Evolutionary conservation across 2,329 filamentous ascomycete species (phyloP), one percentile per base, ranked within the genome.

Genomic region (Aureobasidium vineae): DNA sequence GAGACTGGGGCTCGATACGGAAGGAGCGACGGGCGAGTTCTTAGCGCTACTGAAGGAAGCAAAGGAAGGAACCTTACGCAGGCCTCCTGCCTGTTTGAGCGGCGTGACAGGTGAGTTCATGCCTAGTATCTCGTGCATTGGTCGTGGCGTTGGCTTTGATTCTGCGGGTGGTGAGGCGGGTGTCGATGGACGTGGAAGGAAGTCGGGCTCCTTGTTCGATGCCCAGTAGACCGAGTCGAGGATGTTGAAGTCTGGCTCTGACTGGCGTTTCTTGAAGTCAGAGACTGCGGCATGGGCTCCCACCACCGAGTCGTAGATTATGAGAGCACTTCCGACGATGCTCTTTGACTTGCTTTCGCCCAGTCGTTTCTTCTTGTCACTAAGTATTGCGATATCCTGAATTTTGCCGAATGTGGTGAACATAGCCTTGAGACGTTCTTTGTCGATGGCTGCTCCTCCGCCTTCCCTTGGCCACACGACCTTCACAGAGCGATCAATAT

Each of bases 251-350:
- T 77, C 77, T n/a, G 71, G 50, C 49, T 75, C 73, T 28, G 36
- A 28, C 26, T 52, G 49, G 16, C 54, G 40, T 31, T 78, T 80
- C 65, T 78, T 76, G 63, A 78, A 79, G 69, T 86, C 84, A 49
- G 80, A 72, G 2, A 87, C 82, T 10, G 85, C 84, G 3, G 83
- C 79, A 71, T 86, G 82, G 0, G 85, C 84, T 64, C 83, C 80
- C 56, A 86, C 83, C 41, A 88, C 80, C 4, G 84, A 85, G 3
- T 78, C 76, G 73, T 83, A 88, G 16, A 87, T 79, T 16, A 88
- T 76, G 53, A 86, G 80, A 0, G 81, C 85, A 0, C 80, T 84
- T 5, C 80, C 83, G 65, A 84, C 75, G 1, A 80, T 74, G 66
- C 81, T 82, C 70, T 84, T 83, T 69, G 83, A 81, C 66, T 81